Evolutionary conservation across 208 protist genomes (phyloP).

Genomic region (Trypanosoma vivax): DNA sequence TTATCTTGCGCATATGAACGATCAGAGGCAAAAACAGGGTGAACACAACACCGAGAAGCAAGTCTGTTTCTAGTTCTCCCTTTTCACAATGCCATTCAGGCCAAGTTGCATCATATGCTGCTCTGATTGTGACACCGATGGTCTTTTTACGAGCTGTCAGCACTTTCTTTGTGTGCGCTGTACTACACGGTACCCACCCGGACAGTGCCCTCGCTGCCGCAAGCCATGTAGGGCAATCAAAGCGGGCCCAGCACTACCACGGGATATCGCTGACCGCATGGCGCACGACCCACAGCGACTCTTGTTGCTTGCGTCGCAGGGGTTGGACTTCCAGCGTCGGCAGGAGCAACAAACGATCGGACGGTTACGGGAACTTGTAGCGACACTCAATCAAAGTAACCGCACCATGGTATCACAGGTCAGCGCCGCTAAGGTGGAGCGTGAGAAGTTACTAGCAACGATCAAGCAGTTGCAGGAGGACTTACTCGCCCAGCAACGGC

Average conservation of each 20-base stretch:
- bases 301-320: conserved; percentile 25
- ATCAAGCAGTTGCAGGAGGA: conserved; percentile 20
- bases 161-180: conserved; percentile 86
- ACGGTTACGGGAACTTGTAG: conserved; percentile 64
- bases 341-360: conserved; percentile 50
- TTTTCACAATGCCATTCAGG: conserved; percentile 47
- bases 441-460: conserved; percentile 12
- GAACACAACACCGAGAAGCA: not conserved
- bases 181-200: conserved; percentile 34
- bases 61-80: not conserved
- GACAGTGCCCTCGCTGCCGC: conserved; percentile 62
- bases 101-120: conserved; percentile 82
- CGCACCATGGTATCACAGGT: conserved; percentile 24
- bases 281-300: conserved; percentile 28
- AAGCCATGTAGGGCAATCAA: conserved; percentile 39
- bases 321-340: conserved; percentile 43
- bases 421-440: conserved; percentile 16
- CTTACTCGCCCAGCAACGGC: conserved; percentile 16
- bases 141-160: conserved; percentile 67
- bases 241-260: conserved; percentile 27
- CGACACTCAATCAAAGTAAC: conserved; percentile 46
- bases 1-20: no score
- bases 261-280: conserved; percentile 30
- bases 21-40: no score
- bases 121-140: conserved; percentile 55